A percentile compares a stretch with the other conserved stretches of the same genome.
Conservation (phyloP, 176 grass and related monocot species). For the Cocos nucifera region DNA sequence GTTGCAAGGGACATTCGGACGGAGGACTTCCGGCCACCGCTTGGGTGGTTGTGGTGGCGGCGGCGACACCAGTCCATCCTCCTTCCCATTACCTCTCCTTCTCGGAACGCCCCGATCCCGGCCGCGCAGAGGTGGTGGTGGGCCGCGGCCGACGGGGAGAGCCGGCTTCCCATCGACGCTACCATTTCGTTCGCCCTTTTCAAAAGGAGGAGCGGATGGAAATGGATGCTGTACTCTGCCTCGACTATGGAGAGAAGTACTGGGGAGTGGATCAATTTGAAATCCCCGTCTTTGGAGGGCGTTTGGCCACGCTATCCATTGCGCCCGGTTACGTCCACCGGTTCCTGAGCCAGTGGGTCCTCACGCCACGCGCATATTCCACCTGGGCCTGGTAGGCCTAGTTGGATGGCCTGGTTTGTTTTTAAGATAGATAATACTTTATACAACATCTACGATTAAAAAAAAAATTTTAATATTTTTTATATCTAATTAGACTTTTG, state of each 20-base stretch:
- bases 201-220: not conserved
- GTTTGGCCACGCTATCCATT: conserved; percentile 30
- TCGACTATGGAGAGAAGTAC: no score
- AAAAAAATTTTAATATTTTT: no score
- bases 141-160: conserved; percentile 24
- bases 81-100: conserved; percentile 1
- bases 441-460: no score
- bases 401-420: no score
- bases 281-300: not conserved
- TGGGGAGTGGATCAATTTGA: no score
- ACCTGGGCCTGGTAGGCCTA: no score
- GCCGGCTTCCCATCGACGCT: conserved; percentile 26
- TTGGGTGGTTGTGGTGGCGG: not conserved
- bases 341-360: not conserved
- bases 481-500: no score
- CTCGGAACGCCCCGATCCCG: conserved; percentile 6
- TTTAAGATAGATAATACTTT: no score
- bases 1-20: not conserved
- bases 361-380: no score
- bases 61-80: not conserved
- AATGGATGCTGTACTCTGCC: no score
- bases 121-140: not conserved
- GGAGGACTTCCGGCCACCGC: not conserved
- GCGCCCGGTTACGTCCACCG: conserved; percentile 28
- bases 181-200: not conserved